phyloP scores from a whole-genome alignment of 306 rosid species.

The Vachellia pachyceras region DNA sequence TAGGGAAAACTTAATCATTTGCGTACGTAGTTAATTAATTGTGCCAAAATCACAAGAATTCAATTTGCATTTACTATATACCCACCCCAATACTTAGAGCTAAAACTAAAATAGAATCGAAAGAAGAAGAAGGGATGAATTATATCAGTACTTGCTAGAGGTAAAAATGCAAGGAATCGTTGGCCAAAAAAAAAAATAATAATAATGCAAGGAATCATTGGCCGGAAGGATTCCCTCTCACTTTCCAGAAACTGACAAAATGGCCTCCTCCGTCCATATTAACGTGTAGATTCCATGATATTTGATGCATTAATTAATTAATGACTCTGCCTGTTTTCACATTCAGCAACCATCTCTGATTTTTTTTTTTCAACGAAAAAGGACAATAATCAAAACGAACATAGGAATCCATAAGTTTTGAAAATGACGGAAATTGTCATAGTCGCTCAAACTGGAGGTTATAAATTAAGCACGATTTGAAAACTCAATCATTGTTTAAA shows the following conservation, averaged over 20 bases:
- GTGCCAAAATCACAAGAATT: not conserved
- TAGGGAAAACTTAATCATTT: too few species aligned
- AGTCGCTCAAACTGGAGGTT: too few species aligned
- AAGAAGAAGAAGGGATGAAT: not conserved
- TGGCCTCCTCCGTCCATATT: not conserved
- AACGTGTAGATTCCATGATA: not conserved
- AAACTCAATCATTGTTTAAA: too few species aligned
- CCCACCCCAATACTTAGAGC: too few species aligned
- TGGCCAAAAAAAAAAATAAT: too few species aligned
- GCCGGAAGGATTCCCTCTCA: not conserved
- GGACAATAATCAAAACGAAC: not conserved
- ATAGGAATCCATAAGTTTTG: not conserved
- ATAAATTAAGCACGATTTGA: too few species aligned
- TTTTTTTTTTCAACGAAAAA: not conserved
- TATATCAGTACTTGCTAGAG: too few species aligned
- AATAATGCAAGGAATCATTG: not conserved
- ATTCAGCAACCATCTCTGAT: not conserved
- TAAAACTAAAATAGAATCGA: not conserved
- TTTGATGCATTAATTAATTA: not conserved
- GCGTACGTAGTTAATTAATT: not conserved
- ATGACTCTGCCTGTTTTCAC: not conserved
- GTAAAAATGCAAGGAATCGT: too few species aligned
- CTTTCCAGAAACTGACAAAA: not conserved
- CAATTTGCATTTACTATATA: too few species aligned
- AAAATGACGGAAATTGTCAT: too few species aligned